These are phyloP conservation scores for Sphaerulina vaccinii DNA, from an alignment of 2,329 filamentous ascomycete genomes.

Conservation along the genomic window DNA sequence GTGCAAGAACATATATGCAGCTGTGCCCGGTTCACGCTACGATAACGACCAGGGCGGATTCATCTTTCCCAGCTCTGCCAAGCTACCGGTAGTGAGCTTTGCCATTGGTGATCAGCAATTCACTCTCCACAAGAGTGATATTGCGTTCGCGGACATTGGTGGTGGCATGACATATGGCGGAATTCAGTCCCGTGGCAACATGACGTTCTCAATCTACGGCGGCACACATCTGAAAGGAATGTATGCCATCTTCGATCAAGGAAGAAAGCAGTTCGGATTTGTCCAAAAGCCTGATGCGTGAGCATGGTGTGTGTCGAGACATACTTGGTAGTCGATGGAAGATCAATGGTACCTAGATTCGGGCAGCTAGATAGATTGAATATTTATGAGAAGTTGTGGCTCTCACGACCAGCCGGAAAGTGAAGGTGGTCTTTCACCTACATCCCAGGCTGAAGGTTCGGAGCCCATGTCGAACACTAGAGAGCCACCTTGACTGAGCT, in stretches of 20 bases:
- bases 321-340: background rate
- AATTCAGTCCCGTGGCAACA: conserved; percentile 61
- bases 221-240: conserved; percentile 64
- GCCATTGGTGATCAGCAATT: conserved; percentile 63
- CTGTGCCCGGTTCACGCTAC: conserved; percentile 59
- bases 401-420: conserved; percentile 11
- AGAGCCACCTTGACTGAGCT: conserved; percentile 21
- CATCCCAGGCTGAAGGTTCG: conserved; percentile 22
- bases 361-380: no score
- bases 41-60: conserved; percentile 49
- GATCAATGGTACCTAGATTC: background rate
- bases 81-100: conserved; percentile 62
- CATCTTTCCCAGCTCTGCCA: conserved; percentile 57
- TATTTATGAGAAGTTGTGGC: no score
- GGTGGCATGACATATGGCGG: conserved; percentile 61
- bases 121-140: conserved; percentile 61
- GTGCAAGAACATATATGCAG: conserved; percentile 61
- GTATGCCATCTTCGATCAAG: conserved; percentile 65
- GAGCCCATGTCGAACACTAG: conserved; percentile 24
- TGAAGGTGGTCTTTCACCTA: conserved; percentile 22
- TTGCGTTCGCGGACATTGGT: conserved; percentile 58
- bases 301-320: background rate
- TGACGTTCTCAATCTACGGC: conserved; percentile 63
- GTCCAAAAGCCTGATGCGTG: conserved; percentile 45
- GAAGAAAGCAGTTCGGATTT: conserved; percentile 58